These are phyloP conservation scores for Ormosia semicastrata DNA, from an alignment of 306 rosid species.

Conservation along the genomic window DNA sequence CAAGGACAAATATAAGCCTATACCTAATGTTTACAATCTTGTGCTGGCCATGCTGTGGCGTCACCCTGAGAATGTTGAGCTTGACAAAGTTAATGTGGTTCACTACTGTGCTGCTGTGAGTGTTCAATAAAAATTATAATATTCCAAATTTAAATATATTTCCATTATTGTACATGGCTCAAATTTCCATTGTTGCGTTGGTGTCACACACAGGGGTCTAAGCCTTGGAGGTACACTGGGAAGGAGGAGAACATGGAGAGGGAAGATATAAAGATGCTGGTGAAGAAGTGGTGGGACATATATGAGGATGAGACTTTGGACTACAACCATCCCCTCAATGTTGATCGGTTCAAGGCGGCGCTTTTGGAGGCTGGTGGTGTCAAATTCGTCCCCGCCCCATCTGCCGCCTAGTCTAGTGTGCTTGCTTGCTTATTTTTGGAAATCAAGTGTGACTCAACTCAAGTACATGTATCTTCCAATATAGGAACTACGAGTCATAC, in stretches of 20 bases:
- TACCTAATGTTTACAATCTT: conserved; percentile 60
- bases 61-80: conserved; percentile 70
- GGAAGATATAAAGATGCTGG: conserved; percentile 76
- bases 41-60: conserved; percentile 89
- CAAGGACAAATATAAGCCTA: conserved; percentile 55
- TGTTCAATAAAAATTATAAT: background rate
- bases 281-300: conserved; percentile 82
- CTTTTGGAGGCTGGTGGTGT: conserved; percentile 34
- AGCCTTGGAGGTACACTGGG: conserved; percentile 91
- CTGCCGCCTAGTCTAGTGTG: conserved; percentile 44
- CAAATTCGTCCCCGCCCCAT: conserved; percentile 39
- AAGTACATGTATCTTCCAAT: background rate
- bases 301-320: conserved; percentile 73
- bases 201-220: conserved; percentile 62
- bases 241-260: conserved; percentile 76
- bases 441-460: background rate
- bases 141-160: background rate
- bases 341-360: conserved; percentile 22
- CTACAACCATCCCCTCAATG: conserved; percentile 21
- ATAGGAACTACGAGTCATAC: background rate
- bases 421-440: background rate
- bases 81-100: conserved; percentile 71
- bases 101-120: conserved; percentile 87
- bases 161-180: background rate
- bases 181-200: background rate